Evolutionary conservation across 257 asterid genomes (phyloP), one percentile per base, ranked within the genome.

Genomic region (Solanum ahanhuiri): DNA sequence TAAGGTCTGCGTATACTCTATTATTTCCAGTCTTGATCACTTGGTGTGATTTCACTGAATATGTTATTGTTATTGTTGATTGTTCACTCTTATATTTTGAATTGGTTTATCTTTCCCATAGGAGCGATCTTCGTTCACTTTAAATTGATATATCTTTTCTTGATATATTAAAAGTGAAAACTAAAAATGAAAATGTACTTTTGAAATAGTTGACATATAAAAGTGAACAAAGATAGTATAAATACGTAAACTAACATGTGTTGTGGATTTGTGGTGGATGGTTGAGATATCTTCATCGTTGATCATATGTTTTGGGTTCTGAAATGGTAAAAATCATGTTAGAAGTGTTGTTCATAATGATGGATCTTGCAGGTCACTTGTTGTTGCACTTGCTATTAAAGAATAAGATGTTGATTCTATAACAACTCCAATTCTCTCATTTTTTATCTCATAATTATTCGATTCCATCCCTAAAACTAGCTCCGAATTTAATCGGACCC

Each of bases 21-120:
- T 45, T 0, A 0, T 45, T 45, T 12, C 0, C 57, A 45, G 0
- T 45, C 18, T 14, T 12, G 57, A 12, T 51, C n/a, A 51, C n/a
- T 51, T 51, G 1, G n/a, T 17, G 9, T 0, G 60, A 1, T 51
- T 51, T 51, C 60, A 2, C 60, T 17, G 9, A 51, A 51, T 51
- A 51, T 51, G 9, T 51, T 51, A 15, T 15, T 51, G 9, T 51
- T 51, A 0, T 51, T 51, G 54, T 45, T 45, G 54, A 45, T 45
- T 12, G 0, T 17, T 51, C 60, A 51, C 60, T 51, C 9, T 51
- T 51, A 17, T 17, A 63, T 23, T 63, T 63, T 63, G 71, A 63
- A 63, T 4, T 63, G 33, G 8, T 64, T 64, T 23, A 64, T 64
- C 1, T 64, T 64, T 64, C 71, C 1, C 7, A 23, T 0, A 1